These are phyloP conservation scores for Sarocladium strictum DNA, from an alignment of 2,329 filamentous ascomycete species.

Conservation along the genomic window DNA sequence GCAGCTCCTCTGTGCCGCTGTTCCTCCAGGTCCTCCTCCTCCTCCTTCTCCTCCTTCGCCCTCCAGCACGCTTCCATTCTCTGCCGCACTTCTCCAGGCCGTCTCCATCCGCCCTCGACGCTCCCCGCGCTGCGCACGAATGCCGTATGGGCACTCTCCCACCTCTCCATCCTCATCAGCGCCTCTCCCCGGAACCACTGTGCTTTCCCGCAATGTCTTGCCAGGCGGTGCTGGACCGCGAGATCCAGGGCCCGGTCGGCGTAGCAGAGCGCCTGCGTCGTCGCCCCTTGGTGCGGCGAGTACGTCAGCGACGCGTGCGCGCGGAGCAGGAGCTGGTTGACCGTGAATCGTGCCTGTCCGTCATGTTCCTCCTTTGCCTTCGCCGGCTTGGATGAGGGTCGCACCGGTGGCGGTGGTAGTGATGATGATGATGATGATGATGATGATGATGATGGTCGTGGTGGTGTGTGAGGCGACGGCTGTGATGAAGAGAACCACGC, in stretches of 20 bases:
- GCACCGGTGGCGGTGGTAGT: neutral
- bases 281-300: neutral
- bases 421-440: neutral
- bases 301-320: neutral
- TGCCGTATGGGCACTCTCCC: conserved; percentile 4
- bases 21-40: neutral
- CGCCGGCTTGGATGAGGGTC: neutral
- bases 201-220: conserved; percentile 5
- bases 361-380: neutral
- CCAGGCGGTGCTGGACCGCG: neutral
- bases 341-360: neutral
- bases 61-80: neutral
- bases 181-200: conserved; percentile 5
- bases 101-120: neutral
- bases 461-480: neutral
- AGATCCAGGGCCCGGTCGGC: neutral
- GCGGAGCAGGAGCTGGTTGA: conserved; percentile 4
- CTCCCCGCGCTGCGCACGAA: conserved; percentile 12
- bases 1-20: too few species aligned
- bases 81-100: neutral
- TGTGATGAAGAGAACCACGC: neutral
- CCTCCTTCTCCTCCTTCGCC: neutral
- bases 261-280: neutral
- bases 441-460: neutral
- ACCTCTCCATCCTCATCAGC: conserved; percentile 3